These are phyloP conservation scores for Podospora pseudoanserina DNA, from an alignment of 495 filamentous ascomycete species.

Conservation along the genomic window DNA sequence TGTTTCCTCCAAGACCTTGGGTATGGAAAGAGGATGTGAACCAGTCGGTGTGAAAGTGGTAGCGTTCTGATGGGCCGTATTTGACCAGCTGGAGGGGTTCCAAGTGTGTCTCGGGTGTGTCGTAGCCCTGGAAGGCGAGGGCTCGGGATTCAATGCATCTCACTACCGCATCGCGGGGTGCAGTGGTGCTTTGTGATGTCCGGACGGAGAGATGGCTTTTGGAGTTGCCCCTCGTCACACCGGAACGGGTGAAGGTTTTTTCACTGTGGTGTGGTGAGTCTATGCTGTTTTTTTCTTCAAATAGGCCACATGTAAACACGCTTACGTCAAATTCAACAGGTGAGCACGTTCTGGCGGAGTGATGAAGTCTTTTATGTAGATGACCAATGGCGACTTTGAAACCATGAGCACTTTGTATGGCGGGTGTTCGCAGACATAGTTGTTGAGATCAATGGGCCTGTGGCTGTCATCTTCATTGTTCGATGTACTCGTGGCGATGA, in stretches of 20 bases:
- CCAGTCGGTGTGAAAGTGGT: conserved; percentile 57
- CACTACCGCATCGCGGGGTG: conserved; percentile 54
- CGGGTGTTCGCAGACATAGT: conserved; percentile 39
- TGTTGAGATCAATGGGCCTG: conserved; percentile 13
- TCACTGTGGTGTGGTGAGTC: conserved; percentile 23
- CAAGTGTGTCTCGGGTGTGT: conserved; percentile 39
- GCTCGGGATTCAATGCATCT: conserved; percentile 69
- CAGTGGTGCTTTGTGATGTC: conserved; percentile 45
- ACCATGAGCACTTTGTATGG: conserved; percentile 50
- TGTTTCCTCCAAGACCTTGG: conserved; percentile 45
- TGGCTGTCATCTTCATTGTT: not conserved
- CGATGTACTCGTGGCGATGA: not conserved
- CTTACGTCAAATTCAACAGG: conserved; percentile 39
- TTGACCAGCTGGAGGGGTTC: conserved; percentile 55
- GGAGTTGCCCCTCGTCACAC: conserved; percentile 29
- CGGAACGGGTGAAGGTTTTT: conserved; percentile 41
- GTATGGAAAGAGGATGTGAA: conserved; percentile 43
- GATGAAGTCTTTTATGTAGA: conserved; percentile 52
- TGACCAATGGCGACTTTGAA: conserved; percentile 52
- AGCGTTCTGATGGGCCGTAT: conserved; percentile 47
- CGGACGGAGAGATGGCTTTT: conserved; percentile 34
- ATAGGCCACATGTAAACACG: not conserved
- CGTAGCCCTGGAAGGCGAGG: conserved; percentile 64
- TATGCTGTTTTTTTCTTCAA: not conserved
- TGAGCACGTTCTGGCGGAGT: conserved; percentile 41